Evolutionary conservation across 2,329 filamentous ascomycete genomes (phyloP), one percentile per base, ranked within the genome.

Genomic region (Neofusicoccum parvum): DNA sequence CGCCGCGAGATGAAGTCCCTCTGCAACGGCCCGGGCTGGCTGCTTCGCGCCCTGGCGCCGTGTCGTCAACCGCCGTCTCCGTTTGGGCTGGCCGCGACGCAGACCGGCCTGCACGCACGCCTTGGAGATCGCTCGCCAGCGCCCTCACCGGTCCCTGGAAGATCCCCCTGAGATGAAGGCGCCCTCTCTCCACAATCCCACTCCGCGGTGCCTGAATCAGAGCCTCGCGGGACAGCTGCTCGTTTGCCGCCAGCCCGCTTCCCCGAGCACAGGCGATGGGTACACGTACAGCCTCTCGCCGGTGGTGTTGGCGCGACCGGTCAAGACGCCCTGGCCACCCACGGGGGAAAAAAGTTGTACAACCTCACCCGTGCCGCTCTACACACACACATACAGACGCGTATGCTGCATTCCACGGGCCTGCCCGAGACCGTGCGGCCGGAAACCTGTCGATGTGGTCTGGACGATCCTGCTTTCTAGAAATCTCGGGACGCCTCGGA

Each of bases 101-200:
- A 45, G 41, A 9, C 23, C 10, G 12, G 15, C 23, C 34, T 17
- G 39, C 54, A 46, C 41, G 27, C 50, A n/a, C 50, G 10, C 17
- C 34, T 53, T 56, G 15, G 51, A 37, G 17, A 20, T 36, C 41
- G 27, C 27, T 36, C 10, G 23, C 53, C 54, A 46, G 54, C 39
- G 54, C 41, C 27, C 43, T 60, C 56, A 60, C 56, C 56, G 56
- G 56, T 60, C 41, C 56, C 56, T 60, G 43, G 56, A 15, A 60
- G 56, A 60, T 60, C 56, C 56, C 56, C 56, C 56, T 60, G 56
- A 60, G 43, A 45, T 46, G 54, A 15, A 36, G 27, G 23, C 41
- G 54, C 32, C 56, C 17, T 60, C 56, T 60, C 56, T 60, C 56
- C 56, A 60, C 56, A 60, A 17, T 60, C 43, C 32, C 43, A 48